These are phyloP conservation scores for Neonectria sp. DNA, from an alignment of 2,329 filamentous ascomycete genomes.

Conservation along the genomic window DNA sequence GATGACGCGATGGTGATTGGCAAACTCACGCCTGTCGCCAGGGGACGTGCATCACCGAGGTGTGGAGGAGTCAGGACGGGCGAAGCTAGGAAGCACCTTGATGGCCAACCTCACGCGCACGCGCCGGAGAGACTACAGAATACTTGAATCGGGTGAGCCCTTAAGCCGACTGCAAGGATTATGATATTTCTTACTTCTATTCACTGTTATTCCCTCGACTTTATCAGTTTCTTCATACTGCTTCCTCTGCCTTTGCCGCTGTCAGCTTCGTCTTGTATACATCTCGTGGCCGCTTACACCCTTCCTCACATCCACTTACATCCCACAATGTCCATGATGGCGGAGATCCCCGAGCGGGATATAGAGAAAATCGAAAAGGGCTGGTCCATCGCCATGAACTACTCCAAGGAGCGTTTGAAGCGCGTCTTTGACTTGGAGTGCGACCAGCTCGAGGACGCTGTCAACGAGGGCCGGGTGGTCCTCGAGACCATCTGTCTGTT, in stretches of 20 bases:
- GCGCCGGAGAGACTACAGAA: neutral
- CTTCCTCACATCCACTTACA: neutral
- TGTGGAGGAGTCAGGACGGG: conserved; percentile 6
- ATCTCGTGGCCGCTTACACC: neutral
- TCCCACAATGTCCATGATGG: conserved; percentile 36
- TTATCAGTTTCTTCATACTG: neutral
- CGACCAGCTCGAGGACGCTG: conserved; percentile 52
- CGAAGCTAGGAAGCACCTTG: conserved; percentile 27
- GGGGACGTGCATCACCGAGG: conserved; percentile 20
- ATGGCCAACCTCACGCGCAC: conserved; percentile 24
- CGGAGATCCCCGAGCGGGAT: conserved; percentile 47
- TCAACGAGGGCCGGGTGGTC: conserved; percentile 52
- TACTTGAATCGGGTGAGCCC: conserved; percentile 23
- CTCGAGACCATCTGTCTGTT: conserved; percentile 59
- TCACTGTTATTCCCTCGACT: neutral
- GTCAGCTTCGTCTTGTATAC: neutral
- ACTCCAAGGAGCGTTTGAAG: conserved; percentile 53
- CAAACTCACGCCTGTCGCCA: conserved; percentile 11
- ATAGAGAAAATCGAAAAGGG: conserved; percentile 55
- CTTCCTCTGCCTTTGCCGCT: neutral
- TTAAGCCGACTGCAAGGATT: neutral
- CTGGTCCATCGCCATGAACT: conserved; percentile 56
- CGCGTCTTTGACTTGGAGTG: conserved; percentile 51
- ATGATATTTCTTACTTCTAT: neutral
- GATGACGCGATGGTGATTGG: conserved; percentile 29